These are phyloP conservation scores for Phytophthora ohioensis DNA, from an alignment of 352 stramenopile genomes.

Conservation along the genomic window DNA sequence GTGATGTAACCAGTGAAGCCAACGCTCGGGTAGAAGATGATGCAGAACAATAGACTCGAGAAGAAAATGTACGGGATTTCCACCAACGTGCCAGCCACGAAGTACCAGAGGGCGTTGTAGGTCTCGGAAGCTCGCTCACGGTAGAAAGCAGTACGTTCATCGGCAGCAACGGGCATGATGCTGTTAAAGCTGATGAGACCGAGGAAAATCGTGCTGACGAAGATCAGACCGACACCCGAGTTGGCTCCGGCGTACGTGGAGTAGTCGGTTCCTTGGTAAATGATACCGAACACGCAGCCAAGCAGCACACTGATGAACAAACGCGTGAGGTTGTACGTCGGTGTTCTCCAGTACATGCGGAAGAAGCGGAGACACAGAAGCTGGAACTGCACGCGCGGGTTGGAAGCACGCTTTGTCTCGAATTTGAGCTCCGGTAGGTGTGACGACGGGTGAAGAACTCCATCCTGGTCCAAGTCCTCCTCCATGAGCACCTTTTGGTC, in stretches of 20 bases:
- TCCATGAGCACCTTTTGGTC: constrained; percentile 49
- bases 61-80: constrained; percentile 76
- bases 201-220: constrained; percentile 84
- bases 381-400: constrained; percentile 36
- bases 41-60: constrained; percentile 46
- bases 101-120: constrained; percentile 89
- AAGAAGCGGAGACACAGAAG: constrained; percentile 51
- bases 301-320: constrained; percentile 75
- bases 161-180: constrained; percentile 77
- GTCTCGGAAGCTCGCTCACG: constrained; percentile 90
- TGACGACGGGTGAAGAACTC: constrained; percentile 40
- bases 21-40: constrained; percentile 66
- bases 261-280: constrained; percentile 73
- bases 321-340: constrained; percentile 87
- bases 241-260: constrained; percentile 50
- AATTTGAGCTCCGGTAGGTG: constrained; percentile 47
- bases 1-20: constrained; percentile 51
- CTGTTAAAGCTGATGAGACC: constrained; percentile 81
- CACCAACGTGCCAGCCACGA: constrained; percentile 72
- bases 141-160: constrained; percentile 93
- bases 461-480: constrained; percentile 52
- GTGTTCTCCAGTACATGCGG: constrained; percentile 78
- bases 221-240: constrained; percentile 73
- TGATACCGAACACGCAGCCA: constrained; percentile 75
- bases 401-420: constrained; percentile 47